phyloP scores from a whole-genome alignment of 495 filamentous ascomycete species.

The Hypoxylon trugodes region DNA sequence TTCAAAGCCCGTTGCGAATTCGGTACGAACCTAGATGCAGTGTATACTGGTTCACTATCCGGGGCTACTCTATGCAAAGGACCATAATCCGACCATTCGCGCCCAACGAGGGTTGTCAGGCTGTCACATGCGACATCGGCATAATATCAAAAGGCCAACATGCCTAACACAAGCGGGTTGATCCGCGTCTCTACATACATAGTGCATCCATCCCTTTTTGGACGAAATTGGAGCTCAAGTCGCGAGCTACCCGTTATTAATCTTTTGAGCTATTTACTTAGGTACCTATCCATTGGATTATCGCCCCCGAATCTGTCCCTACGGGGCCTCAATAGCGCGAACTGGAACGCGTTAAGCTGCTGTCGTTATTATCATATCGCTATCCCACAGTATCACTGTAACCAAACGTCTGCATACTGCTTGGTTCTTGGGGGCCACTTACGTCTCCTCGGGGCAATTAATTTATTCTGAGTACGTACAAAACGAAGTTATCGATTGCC shows the following conservation, averaged over 20 bases:
- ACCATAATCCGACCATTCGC: conserved; percentile 15
- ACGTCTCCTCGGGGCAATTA: conserved; percentile 27
- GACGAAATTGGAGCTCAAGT: conserved; percentile 12
- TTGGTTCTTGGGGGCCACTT: not conserved
- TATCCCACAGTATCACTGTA: not conserved
- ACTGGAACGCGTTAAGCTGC: not conserved
- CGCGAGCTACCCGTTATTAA: conserved; percentile 8
- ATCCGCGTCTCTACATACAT: conserved; percentile 22
- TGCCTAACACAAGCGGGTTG: conserved; percentile 19
- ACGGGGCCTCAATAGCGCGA: conserved; percentile 11
- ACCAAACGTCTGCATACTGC: not conserved
- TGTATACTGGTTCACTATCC: conserved; percentile 12
- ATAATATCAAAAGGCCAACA: conserved; percentile 4
- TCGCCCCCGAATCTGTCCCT: conserved; percentile 3
- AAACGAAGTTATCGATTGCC: conserved; percentile 4
- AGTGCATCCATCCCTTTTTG: conserved; percentile 4
- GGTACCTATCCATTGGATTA: not conserved
- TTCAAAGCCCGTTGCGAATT: conserved; percentile 23
- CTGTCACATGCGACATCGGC: conserved; percentile 32
- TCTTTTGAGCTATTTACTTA: not conserved
- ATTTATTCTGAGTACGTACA: conserved; percentile 23
- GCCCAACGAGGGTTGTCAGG: conserved; percentile 12
- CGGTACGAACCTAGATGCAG: conserved; percentile 26
- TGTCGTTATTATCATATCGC: conserved; percentile 10
- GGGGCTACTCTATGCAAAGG: conserved; percentile 9